A percentile compares a stretch with the other conserved stretches of the same genome.
Conservation (phyloP, 768 basidiomycete species). For the Clitopilus hobsonii region DNA sequence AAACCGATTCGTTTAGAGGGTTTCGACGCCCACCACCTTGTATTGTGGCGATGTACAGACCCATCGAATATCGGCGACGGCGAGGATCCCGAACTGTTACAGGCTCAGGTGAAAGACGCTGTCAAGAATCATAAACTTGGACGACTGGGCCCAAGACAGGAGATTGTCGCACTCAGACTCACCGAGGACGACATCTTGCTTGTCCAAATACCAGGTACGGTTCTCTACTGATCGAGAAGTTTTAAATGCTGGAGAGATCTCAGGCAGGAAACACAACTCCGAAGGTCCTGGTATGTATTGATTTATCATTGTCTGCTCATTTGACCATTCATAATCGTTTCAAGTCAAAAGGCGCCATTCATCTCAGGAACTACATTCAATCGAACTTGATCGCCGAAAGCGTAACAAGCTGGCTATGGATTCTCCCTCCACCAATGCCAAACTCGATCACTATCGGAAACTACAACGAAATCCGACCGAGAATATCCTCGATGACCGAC, state of each 20-base stretch:
- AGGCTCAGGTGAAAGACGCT: neutral
- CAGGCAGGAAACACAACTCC: neutral
- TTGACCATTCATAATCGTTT: neutral
- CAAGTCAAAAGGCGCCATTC: neutral
- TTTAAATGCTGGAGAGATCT: neutral
- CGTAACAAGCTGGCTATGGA: neutral
- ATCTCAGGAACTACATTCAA: constrained; percentile 9
- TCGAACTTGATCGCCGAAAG: constrained; percentile 1
- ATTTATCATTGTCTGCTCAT: neutral
- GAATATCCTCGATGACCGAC: constrained; percentile 17
- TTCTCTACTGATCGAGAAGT: neutral
- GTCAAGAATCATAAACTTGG: neutral
- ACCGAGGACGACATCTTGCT: neutral
- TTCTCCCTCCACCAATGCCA: constrained; percentile 5
- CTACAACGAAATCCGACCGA: constrained; percentile 3
- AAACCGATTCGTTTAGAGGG: neutral
- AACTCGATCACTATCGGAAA: neutral
- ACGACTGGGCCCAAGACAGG: neutral
- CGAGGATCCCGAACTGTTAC: neutral
- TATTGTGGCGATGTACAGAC: neutral
- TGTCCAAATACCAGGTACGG: neutral
- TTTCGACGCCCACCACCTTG: neutral
- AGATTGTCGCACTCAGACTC: neutral
- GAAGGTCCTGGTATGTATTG: neutral
- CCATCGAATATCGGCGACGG: neutral